Conservation (phyloP, 75 land plant genomes). For the Cupressus sempervirens region DNA sequence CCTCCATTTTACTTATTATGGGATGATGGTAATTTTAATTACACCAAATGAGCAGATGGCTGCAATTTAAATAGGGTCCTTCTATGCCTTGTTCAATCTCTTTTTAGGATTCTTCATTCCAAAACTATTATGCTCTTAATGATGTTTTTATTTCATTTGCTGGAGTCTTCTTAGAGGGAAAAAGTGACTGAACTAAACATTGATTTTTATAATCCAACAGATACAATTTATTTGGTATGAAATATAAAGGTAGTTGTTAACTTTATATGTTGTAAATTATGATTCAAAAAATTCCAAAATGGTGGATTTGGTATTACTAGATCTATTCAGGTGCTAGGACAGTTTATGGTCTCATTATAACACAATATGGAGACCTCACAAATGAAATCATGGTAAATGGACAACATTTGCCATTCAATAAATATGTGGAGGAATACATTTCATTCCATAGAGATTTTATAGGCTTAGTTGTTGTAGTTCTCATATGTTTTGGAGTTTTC, state of each 20-base stretch:
- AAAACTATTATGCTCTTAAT: slow-evolving; percentile 35
- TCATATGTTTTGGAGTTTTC: slow-evolving; percentile 26
- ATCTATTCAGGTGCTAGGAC: slow-evolving; percentile 43
- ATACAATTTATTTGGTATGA: not conserved
- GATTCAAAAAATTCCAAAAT: slow-evolving; percentile 35
- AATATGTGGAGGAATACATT: slow-evolving; percentile 21
- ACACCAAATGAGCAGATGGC: slow-evolving; percentile 52
- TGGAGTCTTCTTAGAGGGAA: not conserved
- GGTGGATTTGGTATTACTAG: slow-evolving; percentile 54
- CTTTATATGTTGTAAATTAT: not conserved
- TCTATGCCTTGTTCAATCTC: slow-evolving; percentile 46
- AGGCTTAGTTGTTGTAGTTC: slow-evolving; percentile 25
- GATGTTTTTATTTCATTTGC: not conserved
- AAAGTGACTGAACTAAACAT: not conserved
- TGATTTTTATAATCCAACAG: not conserved
- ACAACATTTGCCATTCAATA: slow-evolving; percentile 11
- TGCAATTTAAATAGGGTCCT: slow-evolving; percentile 32
- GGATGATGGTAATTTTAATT: slow-evolving; percentile 53
- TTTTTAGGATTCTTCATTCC: slow-evolving; percentile 58
- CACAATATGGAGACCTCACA: slow-evolving; percentile 30
- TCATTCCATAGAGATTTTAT: slow-evolving; percentile 27
- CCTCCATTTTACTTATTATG: slow-evolving; percentile 50
- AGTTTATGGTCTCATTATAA: slow-evolving; percentile 29
- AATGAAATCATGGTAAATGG: not conserved
- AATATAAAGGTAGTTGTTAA: not conserved